These are phyloP conservation scores for Aulographum hederae DNA, from an alignment of 2,329 filamentous ascomycete species.

Conservation along the genomic window DNA sequence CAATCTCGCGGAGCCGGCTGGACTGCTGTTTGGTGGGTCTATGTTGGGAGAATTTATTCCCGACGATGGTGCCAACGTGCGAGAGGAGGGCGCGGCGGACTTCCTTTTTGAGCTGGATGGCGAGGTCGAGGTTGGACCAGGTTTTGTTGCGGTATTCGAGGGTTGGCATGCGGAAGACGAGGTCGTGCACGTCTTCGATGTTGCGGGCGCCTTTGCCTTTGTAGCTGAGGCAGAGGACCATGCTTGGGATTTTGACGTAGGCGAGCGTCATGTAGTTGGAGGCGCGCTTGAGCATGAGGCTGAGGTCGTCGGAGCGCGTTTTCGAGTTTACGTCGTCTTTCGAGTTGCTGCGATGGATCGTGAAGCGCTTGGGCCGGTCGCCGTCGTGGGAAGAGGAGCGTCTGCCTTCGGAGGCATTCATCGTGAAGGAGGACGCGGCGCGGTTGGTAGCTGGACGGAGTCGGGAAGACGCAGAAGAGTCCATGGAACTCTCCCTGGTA, in stretches of 20 bases:
- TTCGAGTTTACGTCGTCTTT: conserved; percentile 26
- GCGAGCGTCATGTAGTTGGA: conserved; percentile 96
- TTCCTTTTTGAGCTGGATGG: conserved; percentile 81
- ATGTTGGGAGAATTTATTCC: conserved; percentile 89
- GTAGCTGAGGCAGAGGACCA: conserved; percentile 89
- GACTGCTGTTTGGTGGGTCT: conserved; percentile 66
- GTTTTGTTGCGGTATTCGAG: conserved; percentile 98
- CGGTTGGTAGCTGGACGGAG: conserved; percentile 13
- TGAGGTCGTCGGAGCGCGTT: conserved; percentile 70
- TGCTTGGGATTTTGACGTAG: conserved; percentile 85
- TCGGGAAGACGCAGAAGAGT: not conserved
- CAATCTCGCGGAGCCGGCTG: conserved; percentile 62
- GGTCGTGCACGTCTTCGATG: conserved; percentile 89
- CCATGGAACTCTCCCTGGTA: not conserved
- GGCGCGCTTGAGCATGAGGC: conserved; percentile 88
- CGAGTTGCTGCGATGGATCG: conserved; percentile 23
- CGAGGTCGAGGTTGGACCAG: conserved; percentile 93
- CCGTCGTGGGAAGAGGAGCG: conserved; percentile 6
- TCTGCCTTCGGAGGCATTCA: not conserved
- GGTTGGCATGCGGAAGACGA: conserved; percentile 86
- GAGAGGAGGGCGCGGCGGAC: conserved; percentile 87
- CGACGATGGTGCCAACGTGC: conserved; percentile 88
- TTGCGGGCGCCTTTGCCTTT: conserved; percentile 93
- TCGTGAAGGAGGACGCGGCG: conserved; percentile 9
- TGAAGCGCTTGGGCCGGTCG: conserved; percentile 16